Base-by-base conservation (phyloP, 495 filamentous ascomycete genomes). In the Eremomyces bilateralis region DNA sequence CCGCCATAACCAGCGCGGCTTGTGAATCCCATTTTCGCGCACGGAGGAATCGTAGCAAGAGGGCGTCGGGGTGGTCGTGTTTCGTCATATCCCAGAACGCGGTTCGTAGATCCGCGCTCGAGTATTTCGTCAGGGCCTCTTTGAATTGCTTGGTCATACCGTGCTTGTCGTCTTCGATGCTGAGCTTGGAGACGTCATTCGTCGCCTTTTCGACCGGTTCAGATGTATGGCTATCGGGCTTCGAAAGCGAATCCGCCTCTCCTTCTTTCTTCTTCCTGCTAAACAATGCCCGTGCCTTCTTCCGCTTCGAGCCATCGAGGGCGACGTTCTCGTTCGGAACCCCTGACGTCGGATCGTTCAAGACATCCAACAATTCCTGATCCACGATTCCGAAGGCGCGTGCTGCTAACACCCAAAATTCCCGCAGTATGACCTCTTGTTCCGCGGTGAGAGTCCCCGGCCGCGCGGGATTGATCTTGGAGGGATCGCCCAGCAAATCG, bases 61-160 rank as follows among this genome's bases (percentile, higher is more conserved):
- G 62, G 4, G 67, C 73, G 52, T 97, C 88, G 1, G 88, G 88
- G 52, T 94, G 66, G 50, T 97, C 90, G 43, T 82, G 76, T 59
- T 95, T 95, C 21, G 85, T 71, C 88, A 97, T 93, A 38, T 61
- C 67, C 88, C 88, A 97, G 54, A 94, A 81, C 2, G 81, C 73
- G 1, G 63, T 60, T 19, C 88, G 68, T 41, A 97, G 66, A 33
- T 76, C 64, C 43, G 84, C 80, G 2, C 85, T 81, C 2, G 71
- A 58, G 43, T 79, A 64, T 27, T 64, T 75, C 11, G 73, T 72
- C 2, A 95, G 53, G 0, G 80, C 77, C 20, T 81, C 68, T 42
- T 79, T 68, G 53, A 81, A 95, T 16, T 80, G 72, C 59, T 85
- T 85, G 3, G 65, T 76, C 49, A 85, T 80, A 20, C 82, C 81